Evolutionary conservation across 352 stramenopile genomes (phyloP).

Genomic region (Phytopythium delawarense): DNA sequence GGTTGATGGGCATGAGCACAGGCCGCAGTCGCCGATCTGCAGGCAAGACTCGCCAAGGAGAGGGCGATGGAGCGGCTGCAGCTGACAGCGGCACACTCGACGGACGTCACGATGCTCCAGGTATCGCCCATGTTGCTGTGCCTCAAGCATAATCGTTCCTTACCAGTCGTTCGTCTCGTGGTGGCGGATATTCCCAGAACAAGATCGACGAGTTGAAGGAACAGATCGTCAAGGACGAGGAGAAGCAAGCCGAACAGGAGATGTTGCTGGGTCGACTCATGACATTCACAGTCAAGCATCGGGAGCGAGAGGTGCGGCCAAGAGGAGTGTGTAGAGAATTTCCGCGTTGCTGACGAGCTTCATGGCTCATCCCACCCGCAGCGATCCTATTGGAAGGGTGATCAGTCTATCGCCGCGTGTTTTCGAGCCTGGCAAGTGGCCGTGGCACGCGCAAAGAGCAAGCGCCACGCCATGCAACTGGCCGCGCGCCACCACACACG

Average conservation of each 20-base stretch:
- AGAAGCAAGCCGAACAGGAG: slow-evolving; percentile 6
- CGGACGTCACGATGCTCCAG: slow-evolving; percentile 38
- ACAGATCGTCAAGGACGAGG: slow-evolving; percentile 7
- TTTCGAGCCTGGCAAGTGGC: slow-evolving; percentile 27
- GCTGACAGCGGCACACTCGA: slow-evolving; percentile 38
- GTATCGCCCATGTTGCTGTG: slow-evolving; percentile 4
- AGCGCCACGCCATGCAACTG: neutral
- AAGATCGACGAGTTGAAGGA: slow-evolving; percentile 41
- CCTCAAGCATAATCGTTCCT: neutral
- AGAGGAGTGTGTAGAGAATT: neutral
- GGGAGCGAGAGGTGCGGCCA: slow-evolving; percentile 17
- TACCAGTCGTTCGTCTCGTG: neutral
- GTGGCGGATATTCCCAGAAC: slow-evolving; percentile 11
- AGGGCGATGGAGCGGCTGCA: slow-evolving; percentile 40
- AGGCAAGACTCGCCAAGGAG: slow-evolving; percentile 17
- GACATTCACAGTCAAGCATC: slow-evolving; percentile 18
- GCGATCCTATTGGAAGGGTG: slow-evolving; percentile 19
- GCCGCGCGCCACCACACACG: slow-evolving; percentile 16
- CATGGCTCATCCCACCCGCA: slow-evolving; percentile 10
- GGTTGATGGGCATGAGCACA: slow-evolving; percentile 7
- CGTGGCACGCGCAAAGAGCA: slow-evolving; percentile 2
- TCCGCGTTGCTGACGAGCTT: neutral
- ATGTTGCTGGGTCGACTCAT: slow-evolving; percentile 30
- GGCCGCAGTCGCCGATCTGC: slow-evolving; percentile 22
- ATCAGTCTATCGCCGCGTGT: slow-evolving; percentile 16